Base-by-base conservation (phyloP, 495 filamentous ascomycete genomes). In the Apodospora peruviana region DNA sequence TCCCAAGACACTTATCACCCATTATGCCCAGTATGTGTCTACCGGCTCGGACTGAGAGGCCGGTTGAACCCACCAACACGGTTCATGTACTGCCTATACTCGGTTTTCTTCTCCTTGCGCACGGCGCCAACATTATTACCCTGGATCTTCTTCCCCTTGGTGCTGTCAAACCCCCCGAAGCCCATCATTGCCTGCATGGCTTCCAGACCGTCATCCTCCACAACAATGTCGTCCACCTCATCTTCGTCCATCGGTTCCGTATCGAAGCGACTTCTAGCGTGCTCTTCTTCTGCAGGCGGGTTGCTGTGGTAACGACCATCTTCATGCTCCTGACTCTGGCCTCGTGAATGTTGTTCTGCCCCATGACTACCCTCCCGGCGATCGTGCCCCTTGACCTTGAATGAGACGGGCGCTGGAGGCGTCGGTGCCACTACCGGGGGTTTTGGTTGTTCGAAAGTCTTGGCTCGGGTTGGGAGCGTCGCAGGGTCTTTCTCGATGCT, bases 61-160 rank as follows among this genome's bases (percentile, higher is more conserved):
- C 93, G 74, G 67, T 98, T 98, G 76, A 98, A 98, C 37, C 93
- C 93, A 39, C 91, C 91, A n/a, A 82, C 69, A 47, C 93, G 85
- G 66, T 98, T 98, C 93, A 98, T 98, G 65, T 98, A 98, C 79
- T 98, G 93, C 61, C 93, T 76, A 61, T 96, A 96, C 76, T 94
- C 82, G 5, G 85, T 87, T 77, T 88, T 88, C 82, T 95, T 97
- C 72, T 95, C 91, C 76, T 95, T 96, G 50, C 85, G 71, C 23
- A 96, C 82, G 5, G 75, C 87, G 42, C 85, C 90, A 45, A 88
- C 80, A 58, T 95, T 79, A 61, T 98, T 98, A 5, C 93, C 93
- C 7, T 82, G 76, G 0, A 98, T 83, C 61, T 97, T 96, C 55
- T 87, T 90, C 49, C 86, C 78, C 61, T 97, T 95, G 27, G 93